Conservation (phyloP, 2,329 filamentous ascomycete species). For the Lecanicillium sp. region DNA sequence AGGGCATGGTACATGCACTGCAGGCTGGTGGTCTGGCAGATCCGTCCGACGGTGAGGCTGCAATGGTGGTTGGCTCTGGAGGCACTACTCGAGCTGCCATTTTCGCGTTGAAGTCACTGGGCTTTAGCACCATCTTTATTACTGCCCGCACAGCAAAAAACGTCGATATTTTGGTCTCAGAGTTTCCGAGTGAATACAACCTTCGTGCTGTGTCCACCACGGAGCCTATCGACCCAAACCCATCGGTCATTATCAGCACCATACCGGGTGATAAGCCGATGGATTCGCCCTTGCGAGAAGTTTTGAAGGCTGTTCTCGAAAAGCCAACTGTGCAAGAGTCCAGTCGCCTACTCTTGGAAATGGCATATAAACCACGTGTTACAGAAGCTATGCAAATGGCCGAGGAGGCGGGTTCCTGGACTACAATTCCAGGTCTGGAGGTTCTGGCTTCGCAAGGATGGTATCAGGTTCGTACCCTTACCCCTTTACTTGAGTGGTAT, state of each 20-base stretch:
- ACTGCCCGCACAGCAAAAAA: conserved; percentile 69
- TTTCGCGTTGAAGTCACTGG: conserved; percentile 76
- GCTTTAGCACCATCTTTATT: conserved; percentile 79
- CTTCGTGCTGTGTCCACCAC: conserved; percentile 52
- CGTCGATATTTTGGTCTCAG: conserved; percentile 55
- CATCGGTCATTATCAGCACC: conserved; percentile 71
- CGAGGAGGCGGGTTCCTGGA: conserved; percentile 63
- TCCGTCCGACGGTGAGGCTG: conserved; percentile 35
- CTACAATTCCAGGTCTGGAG: conserved; percentile 77
- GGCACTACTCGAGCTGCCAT: conserved; percentile 89
- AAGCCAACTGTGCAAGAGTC: conserved; percentile 25
- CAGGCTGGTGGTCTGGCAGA: conserved; percentile 54
- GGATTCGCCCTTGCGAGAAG: conserved; percentile 58
- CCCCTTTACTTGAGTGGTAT: neutral
- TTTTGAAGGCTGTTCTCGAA: conserved; percentile 48
- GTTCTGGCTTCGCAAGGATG: conserved; percentile 83
- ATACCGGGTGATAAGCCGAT: conserved; percentile 85
- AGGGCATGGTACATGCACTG: conserved; percentile 78
- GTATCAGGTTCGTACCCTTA: conserved; percentile 59
- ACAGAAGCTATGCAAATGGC: conserved; percentile 84
- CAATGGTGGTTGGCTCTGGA: conserved; percentile 80
- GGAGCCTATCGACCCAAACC: conserved; percentile 42
- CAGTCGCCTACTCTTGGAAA: conserved; percentile 68
- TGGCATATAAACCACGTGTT: conserved; percentile 87
- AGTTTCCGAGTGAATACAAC: conserved; percentile 68